A percentile compares a stretch with the other conserved stretches of the same genome.
Evolutionary conservation across 371 early-diverging fungal species (phyloP).

Genomic region (Basidiobolus meristosporus): DNA sequence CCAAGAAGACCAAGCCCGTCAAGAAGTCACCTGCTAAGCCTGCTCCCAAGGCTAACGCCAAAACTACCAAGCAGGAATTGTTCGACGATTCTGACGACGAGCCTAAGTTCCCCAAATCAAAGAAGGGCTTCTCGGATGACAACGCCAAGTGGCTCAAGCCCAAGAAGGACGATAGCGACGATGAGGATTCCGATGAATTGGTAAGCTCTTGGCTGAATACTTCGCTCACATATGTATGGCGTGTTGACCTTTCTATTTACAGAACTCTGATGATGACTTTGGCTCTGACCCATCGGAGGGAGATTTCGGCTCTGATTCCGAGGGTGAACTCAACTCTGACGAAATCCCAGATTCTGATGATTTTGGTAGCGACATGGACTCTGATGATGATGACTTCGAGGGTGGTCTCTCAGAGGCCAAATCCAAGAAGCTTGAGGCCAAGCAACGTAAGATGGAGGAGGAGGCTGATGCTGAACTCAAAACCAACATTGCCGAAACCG

Average conservation of each 20-base stretch:
- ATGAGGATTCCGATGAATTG: constrained; percentile 3
- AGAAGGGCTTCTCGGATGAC: constrained; percentile 6
- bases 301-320: too few relatives aligned
- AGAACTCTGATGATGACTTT: background rate
- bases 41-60: background rate
- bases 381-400: constrained; percentile 9
- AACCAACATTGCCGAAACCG: constrained; percentile 49
- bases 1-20: background rate
- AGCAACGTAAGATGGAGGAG: constrained; percentile 31
- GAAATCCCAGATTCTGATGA: constrained; percentile 10
- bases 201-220: background rate
- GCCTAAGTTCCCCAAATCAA: background rate
- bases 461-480: constrained; percentile 55
- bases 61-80: background rate
- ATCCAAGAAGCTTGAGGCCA: constrained; percentile 24
- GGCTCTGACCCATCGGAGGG: background rate
- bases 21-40: background rate
- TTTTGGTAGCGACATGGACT: constrained; percentile 9
- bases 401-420: constrained; percentile 9
- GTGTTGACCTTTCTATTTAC: background rate
- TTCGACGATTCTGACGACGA: background rate
- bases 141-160: constrained; percentile 7
- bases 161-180: constrained; percentile 11
- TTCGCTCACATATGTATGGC: constrained; percentile 1
- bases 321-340: too few relatives aligned